Evolutionary conservation across 805 yeast species (phyloP), one percentile per base, ranked within the genome.

Genomic region (Barnettozyma botsteinii): DNA sequence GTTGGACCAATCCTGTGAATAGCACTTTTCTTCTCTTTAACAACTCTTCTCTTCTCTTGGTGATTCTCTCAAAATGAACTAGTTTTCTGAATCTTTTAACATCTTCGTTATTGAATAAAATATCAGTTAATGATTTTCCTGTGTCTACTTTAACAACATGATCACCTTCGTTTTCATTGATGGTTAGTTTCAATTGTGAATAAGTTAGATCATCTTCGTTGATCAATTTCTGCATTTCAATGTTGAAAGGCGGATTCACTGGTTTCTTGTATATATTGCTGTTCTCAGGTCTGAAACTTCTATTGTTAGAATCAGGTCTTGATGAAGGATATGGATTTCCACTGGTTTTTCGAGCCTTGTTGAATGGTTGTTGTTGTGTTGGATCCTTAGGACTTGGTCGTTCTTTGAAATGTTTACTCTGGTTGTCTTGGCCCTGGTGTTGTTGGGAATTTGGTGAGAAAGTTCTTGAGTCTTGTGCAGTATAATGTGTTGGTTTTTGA

Each of bases 11-110:
- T 8, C 38, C 43, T n/a, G 31, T 17, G 21, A 38, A 45, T 10
- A 51, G 15, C 2, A 32, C 4, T 4, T 33, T 37, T 20, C 45
- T 34, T 23, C 45, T 45, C 40, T 44, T 44, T 8, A 45, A 22
- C 8, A 41, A 20, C 18, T 49, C 52, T 15, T 45, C 41, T 26
- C 41, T 45, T 21, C 22, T 31, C 19, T 24, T 23, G 4, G 23
- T 7, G 5, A 31, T 4, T 9, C 34, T 33, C 23, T 41, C 30
- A 27, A 40, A 49, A 21, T 39, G 45, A 1, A 37, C 37, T 9
- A 41, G 21, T 12, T 38, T 37, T 22, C 35, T 43, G 18, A 31
- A 46, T 27, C 27, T 46, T 12, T 27, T 34, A 13, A 34, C 36
- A 10, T 23, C 7, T n/a, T 40, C 43, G 15, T 40, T 40, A 15